Percentiles rank a stretch among this genome's conserved stretches.
Evolutionary conservation across 441 rosid genomes (phyloP).

Genomic region (Pelargonium citronellum): DNA sequence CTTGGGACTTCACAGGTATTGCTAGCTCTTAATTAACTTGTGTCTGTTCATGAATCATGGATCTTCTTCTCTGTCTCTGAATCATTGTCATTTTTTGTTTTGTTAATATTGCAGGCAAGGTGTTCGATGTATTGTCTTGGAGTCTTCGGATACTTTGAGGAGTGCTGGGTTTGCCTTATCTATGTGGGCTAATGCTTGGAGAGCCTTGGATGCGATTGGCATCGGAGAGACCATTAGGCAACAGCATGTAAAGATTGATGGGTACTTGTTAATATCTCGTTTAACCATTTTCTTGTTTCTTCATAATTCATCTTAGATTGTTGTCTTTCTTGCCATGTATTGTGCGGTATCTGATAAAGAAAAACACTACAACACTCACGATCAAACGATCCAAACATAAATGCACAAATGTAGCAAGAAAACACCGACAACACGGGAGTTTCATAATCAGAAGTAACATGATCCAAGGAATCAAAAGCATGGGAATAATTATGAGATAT

Average conservation of each 20-base stretch:
- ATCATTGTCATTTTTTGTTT: neutral
- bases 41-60: neutral
- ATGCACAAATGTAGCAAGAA: too few species aligned
- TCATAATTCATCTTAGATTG: too few species aligned
- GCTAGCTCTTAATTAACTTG: neutral
- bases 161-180: constrained; percentile 51
- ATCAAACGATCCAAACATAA: too few species aligned
- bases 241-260: constrained; percentile 32
- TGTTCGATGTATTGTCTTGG: constrained; percentile 55
- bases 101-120: constrained; percentile 42
- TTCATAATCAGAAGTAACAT: too few species aligned
- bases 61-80: neutral
- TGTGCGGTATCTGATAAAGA: too few species aligned
- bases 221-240: constrained; percentile 41
- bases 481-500: too few species aligned
- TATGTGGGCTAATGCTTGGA: constrained; percentile 67
- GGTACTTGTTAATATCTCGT: constrained; percentile 27
- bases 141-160: constrained; percentile 51
- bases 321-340: too few species aligned
- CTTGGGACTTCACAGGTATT: constrained; percentile 61
- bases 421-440: too few species aligned
- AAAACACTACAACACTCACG: too few species aligned
- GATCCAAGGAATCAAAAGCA: too few species aligned
- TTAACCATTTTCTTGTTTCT: too few species aligned
- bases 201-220: constrained; percentile 60